phyloP scores from a whole-genome alignment of 108 stramenopile species.

The Poteriospumella lacustris region DNA sequence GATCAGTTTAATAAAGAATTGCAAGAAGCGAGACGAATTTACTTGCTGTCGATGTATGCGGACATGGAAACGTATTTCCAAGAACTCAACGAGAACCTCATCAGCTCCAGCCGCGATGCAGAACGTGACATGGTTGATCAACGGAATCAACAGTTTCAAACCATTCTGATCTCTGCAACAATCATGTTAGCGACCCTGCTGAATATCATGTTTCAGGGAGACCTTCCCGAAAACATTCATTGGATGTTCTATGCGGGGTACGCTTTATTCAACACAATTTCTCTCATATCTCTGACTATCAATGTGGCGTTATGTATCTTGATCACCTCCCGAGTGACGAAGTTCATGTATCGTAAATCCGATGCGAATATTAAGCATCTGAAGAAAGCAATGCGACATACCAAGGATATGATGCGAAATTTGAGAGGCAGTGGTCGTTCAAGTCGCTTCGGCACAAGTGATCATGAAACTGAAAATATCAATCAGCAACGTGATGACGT shows the following conservation, averaged over 20 bases:
- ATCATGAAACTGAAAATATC: no score
- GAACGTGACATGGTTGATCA: slow-evolving; percentile 24
- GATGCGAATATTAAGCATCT: not conserved
- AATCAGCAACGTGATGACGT: not conserved
- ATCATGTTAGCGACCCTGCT: not conserved
- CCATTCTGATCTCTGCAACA: slow-evolving; percentile 2
- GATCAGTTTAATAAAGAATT: no score
- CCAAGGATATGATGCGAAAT: not conserved
- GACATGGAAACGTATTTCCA: slow-evolving; percentile 16
- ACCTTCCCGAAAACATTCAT: not conserved
- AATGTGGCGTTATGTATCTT: not conserved
- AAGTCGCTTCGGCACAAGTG: no score
- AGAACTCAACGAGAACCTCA: slow-evolving; percentile 18
- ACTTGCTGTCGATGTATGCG: not conserved
- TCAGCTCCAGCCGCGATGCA: not conserved
- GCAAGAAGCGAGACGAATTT: no score
- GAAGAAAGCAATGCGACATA: not conserved
- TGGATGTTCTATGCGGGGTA: not conserved
- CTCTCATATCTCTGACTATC: not conserved
- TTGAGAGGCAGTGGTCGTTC: no score
- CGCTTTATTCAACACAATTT: not conserved
- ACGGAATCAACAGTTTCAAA: slow-evolving; percentile 20
- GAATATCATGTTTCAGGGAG: not conserved
- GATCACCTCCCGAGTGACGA: not conserved
- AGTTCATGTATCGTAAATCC: not conserved